A percentile compares a stretch with the other conserved stretches of the same genome.
Evolutionary conservation across 2,329 filamentous ascomycete genomes (phyloP).

Genomic region (Mycocentrospora acerina): DNA sequence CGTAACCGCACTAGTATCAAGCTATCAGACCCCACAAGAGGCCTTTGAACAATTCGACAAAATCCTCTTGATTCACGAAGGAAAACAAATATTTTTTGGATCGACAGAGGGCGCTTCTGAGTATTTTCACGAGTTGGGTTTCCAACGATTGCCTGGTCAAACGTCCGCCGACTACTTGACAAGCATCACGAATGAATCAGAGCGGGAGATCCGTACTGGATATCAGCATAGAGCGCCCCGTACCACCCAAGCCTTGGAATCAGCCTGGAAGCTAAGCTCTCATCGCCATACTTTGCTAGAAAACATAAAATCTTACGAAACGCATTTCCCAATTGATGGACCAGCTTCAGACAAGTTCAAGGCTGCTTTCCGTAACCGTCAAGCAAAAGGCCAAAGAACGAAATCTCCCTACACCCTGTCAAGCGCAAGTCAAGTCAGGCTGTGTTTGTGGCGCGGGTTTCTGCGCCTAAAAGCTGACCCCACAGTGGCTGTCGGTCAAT

Average conservation of each 20-base stretch:
- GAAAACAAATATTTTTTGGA: slow-evolving; percentile 76
- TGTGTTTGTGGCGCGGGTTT: slow-evolving; percentile 78
- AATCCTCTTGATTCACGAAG: slow-evolving; percentile 72
- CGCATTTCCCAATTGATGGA: slow-evolving; percentile 48
- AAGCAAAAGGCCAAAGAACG: no score
- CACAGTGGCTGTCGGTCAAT: slow-evolving; percentile 67
- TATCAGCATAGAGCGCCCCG: slow-evolving; percentile 49
- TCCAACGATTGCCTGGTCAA: slow-evolving; percentile 65
- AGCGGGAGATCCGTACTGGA: slow-evolving; percentile 45
- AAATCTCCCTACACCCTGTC: no score
- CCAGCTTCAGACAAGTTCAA: slow-evolving; percentile 20
- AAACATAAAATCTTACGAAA: slow-evolving; percentile 56
- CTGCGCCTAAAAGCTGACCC: slow-evolving; percentile 71
- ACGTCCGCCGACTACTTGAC: slow-evolving; percentile 76
- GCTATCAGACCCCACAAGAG: slow-evolving; percentile 55
- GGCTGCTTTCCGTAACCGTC: no score
- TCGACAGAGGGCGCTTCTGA: slow-evolving; percentile 58
- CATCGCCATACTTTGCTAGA: slow-evolving; percentile 44
- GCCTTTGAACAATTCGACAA: slow-evolving; percentile 72
- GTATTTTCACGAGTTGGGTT: slow-evolving; percentile 71
- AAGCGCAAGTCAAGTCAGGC: slow-evolving; percentile 57
- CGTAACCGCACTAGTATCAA: slow-evolving; percentile 57
- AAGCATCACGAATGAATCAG: slow-evolving; percentile 60
- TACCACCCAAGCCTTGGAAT: slow-evolving; percentile 51
- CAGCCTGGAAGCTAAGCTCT: slow-evolving; percentile 56